Conservation (phyloP, 2,329 filamentous ascomycete species). For the Samsoniella hepiali region DNA sequence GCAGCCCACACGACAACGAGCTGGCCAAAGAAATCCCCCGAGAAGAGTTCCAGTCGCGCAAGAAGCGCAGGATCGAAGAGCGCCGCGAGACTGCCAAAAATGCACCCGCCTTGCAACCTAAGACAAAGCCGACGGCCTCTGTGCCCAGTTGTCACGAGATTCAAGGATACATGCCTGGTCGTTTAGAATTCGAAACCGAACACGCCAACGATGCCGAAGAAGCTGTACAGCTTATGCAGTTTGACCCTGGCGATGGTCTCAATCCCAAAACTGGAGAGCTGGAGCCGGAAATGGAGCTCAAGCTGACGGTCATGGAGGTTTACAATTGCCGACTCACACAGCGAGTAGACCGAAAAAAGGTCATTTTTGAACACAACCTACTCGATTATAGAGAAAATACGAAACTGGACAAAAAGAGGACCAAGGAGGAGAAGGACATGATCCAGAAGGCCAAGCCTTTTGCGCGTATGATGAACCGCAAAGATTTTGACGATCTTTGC, state of each 20-base stretch:
- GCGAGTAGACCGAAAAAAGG: constrained; percentile 89
- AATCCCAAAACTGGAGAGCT: constrained; percentile 80
- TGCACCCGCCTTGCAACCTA: constrained; percentile 77
- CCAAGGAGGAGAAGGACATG: constrained; percentile 90
- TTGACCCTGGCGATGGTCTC: constrained; percentile 91
- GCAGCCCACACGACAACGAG: constrained; percentile 75
- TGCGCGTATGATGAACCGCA: constrained; percentile 91
- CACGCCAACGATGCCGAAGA: constrained; percentile 98
- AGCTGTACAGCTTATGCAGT: constrained; percentile 96
- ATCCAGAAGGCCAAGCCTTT: constrained; percentile 94
- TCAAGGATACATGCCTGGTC: constrained; percentile 97
- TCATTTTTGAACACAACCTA: constrained; percentile 92
- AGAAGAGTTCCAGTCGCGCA: constrained; percentile 88
- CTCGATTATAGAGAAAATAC: constrained; percentile 92
- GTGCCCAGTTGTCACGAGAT: constrained; percentile 97
- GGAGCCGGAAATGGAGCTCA: constrained; percentile 95
- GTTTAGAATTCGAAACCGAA: constrained; percentile 95
- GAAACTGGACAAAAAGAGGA: constrained; percentile 87
- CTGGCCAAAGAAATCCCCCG: constrained; percentile 78
- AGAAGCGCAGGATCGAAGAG: constrained; percentile 91
- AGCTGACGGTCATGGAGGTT: constrained; percentile 97
- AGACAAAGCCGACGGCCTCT: constrained; percentile 93
- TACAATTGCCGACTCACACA: constrained; percentile 92
- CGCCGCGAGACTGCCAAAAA: constrained; percentile 83
- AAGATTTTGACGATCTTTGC: constrained; percentile 83